These are phyloP conservation scores for Edaphochlamys debaryana DNA, from an alignment of 139 green algal genomes.

Conservation along the genomic window DNA sequence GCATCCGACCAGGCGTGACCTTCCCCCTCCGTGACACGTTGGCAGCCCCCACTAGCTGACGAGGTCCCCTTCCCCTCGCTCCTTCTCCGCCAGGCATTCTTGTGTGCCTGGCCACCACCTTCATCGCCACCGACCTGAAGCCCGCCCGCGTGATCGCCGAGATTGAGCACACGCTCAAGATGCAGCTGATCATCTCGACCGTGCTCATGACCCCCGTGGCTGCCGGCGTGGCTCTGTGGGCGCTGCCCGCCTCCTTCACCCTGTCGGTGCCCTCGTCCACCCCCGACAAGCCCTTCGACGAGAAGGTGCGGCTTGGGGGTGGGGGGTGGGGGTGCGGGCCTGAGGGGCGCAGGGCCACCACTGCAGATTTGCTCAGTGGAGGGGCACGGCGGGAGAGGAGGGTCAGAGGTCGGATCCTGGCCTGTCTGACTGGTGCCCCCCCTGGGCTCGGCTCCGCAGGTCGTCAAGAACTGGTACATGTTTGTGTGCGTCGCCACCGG, in stretches of 20 bases:
- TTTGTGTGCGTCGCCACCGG: constrained; percentile 92
- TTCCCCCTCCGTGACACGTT: no score
- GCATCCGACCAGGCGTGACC: no score
- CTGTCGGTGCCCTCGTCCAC: constrained; percentile 62
- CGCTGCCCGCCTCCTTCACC: constrained; percentile 76
- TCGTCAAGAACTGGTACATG: constrained; percentile 87
- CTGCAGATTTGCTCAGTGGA: no score
- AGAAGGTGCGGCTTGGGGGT: constrained; percentile 29
- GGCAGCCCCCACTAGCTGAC: no score
- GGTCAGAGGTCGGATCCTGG: no score
- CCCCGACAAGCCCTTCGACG: constrained; percentile 62
- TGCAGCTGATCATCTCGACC: constrained; percentile 93
- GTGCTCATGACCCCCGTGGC: constrained; percentile 88
- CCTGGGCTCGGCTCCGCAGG: constrained; percentile 1
- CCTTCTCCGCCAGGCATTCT: constrained; percentile 80
- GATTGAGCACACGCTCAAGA: constrained; percentile 94
- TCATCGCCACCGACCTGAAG: constrained; percentile 92
- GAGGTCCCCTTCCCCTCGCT: no score
- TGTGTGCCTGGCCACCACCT: constrained; percentile 89
- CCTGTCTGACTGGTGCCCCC: background rate
- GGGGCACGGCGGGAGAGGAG: no score
- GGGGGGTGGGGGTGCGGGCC: background rate
- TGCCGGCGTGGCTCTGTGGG: constrained; percentile 43
- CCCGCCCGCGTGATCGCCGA: constrained; percentile 77
- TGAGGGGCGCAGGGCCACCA: background rate